A percentile compares a stretch with the other conserved stretches of the same genome.
Conservation (phyloP, 495 filamentous ascomycete genomes). For the Niebla homalea region DNA sequence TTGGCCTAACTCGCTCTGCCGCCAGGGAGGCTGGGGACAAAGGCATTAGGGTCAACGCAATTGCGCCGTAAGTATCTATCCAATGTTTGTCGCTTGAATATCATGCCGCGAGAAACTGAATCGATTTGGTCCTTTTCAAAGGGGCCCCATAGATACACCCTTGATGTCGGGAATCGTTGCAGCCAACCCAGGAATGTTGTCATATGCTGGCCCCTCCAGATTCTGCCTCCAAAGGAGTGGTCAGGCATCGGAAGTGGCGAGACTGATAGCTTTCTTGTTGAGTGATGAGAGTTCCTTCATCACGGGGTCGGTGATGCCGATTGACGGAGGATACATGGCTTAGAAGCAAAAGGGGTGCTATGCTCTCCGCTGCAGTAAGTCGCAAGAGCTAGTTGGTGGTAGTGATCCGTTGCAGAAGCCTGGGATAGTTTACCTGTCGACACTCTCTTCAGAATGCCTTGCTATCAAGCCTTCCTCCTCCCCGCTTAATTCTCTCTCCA, state of each 20-base stretch:
- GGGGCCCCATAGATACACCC: constrained; percentile 44
- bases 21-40: constrained; percentile 42
- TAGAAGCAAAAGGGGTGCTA: constrained; percentile 9
- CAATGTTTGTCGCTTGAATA: background rate
- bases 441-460: constrained; percentile 4
- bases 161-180: constrained; percentile 25
- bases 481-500: constrained; percentile 8
- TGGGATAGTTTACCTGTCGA: background rate
- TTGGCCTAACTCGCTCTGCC: constrained; percentile 44
- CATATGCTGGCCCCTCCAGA: constrained; percentile 23
- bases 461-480: constrained; percentile 5
- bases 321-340: constrained; percentile 21
- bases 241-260: constrained; percentile 36
- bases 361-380: too few relatives aligned
- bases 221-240: constrained; percentile 31
- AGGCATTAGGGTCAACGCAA: constrained; percentile 44
- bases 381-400: background rate
- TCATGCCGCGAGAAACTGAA: background rate
- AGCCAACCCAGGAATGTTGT: constrained; percentile 13
- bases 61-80: constrained; percentile 33
- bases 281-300: constrained; percentile 43
- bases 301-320: constrained; percentile 32
- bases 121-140: constrained; percentile 7
- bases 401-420: background rate
- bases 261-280: constrained; percentile 41